These are phyloP conservation scores for Rhodofomes roseus DNA, from an alignment of 1,284 basidiomycete genomes.

Conservation along the genomic window DNA sequence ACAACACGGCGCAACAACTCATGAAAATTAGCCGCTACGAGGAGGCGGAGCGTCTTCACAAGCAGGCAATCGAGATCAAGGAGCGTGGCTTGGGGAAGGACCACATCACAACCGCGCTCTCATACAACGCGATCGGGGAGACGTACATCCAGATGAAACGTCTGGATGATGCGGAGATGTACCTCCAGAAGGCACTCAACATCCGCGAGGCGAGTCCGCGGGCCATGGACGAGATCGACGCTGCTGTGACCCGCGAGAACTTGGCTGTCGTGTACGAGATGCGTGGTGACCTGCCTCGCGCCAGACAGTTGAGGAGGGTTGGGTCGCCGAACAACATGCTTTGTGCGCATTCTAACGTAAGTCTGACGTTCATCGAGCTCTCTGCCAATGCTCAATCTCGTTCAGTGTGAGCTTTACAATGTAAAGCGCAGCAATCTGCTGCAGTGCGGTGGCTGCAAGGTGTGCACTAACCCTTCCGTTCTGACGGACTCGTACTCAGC, in stretches of 20 bases:
- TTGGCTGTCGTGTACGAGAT: conserved; percentile 26
- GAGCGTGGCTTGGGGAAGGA: conserved; percentile 7
- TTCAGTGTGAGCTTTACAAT: neutral
- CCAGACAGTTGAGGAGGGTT: conserved; percentile 18
- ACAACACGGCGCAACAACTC: conserved; percentile 16
- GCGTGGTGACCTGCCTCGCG: conserved; percentile 20
- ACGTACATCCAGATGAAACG: conserved; percentile 23
- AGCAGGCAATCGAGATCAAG: conserved; percentile 24
- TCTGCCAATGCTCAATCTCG: neutral
- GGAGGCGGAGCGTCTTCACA: conserved; percentile 22
- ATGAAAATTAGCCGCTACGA: conserved; percentile 16
- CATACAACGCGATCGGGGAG: conserved; percentile 28
- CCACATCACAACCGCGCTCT: conserved; percentile 18
- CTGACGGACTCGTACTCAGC: neutral
- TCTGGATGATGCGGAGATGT: conserved; percentile 27
- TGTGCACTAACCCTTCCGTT: neutral
- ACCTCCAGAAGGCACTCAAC: conserved; percentile 20
- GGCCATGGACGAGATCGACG: conserved; percentile 18
- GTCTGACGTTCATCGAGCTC: neutral
- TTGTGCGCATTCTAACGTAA: conserved; percentile 14
- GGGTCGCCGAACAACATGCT: conserved; percentile 16
- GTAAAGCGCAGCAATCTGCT: neutral
- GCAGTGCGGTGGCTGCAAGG: neutral
- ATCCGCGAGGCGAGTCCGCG: conserved; percentile 15
- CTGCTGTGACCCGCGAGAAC: conserved; percentile 29